phyloP scores from a whole-genome alignment of 805 yeast species.

The Nakazawaea anatomiae region DNA sequence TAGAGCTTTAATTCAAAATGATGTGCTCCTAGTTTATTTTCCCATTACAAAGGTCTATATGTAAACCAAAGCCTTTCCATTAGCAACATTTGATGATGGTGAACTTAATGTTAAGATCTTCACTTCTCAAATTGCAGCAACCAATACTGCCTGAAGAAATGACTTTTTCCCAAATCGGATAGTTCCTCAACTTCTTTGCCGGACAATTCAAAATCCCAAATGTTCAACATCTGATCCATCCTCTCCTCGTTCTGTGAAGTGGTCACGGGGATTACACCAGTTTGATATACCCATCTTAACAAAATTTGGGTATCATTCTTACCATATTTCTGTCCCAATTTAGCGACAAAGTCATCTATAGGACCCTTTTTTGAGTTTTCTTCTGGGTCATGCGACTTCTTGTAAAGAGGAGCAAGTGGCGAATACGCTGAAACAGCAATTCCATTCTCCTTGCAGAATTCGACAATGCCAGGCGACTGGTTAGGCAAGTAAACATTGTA shows the following conservation, averaged over 20 bases:
- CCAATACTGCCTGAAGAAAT: conserved; percentile 22
- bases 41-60: too few relatives aligned
- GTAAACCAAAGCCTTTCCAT: too few relatives aligned
- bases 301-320: conserved; percentile 56
- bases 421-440: conserved; percentile 70
- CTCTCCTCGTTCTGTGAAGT: conserved; percentile 37
- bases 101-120: not conserved
- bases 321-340: conserved; percentile 47
- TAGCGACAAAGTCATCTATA: conserved; percentile 23
- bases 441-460: conserved; percentile 41
- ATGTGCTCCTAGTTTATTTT: too few relatives aligned
- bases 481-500: conserved; percentile 64
- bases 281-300: conserved; percentile 60
- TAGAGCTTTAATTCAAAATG: too few relatives aligned
- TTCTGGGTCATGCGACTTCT: conserved; percentile 30
- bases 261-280: conserved; percentile 39
- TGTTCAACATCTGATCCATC: conserved; percentile 29
- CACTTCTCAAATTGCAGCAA: conserved; percentile 14
- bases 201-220: conserved; percentile 27
- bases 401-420: conserved; percentile 63
- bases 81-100: too few relatives aligned
- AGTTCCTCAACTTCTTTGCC: conserved; percentile 23
- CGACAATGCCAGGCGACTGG: conserved; percentile 50
- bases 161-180: conserved; percentile 18
- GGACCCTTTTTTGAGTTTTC: conserved; percentile 25